A percentile compares a stretch with the other conserved stretches of the same genome.
phyloP scores from a whole-genome alignment of 208 protist genomes.

The Naegleria lovaniensis region DNA sequence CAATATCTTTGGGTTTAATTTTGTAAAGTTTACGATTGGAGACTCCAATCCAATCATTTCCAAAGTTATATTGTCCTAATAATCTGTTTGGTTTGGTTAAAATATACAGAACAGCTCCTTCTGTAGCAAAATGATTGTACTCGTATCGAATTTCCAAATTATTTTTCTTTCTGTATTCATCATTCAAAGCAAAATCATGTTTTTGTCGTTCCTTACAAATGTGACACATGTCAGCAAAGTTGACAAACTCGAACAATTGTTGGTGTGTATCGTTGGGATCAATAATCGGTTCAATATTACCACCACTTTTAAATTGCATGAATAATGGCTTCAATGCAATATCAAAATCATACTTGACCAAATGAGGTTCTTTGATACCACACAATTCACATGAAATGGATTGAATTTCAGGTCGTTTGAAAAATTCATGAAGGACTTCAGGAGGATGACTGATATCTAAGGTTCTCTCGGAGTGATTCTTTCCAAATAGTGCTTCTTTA shows the following conservation, averaged over 20 bases:
- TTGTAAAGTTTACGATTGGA: neutral
- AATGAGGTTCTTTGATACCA: slow-evolving; percentile 11
- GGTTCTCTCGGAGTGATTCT: neutral
- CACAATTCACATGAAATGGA: neutral
- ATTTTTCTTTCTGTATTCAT: neutral
- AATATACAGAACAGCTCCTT: neutral
- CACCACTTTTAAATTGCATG: neutral
- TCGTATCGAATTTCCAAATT: neutral
- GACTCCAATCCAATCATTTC: neutral
- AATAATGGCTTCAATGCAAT: neutral
- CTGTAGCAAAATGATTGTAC: neutral
- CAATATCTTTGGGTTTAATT: slow-evolving; percentile 19
- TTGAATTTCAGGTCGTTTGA: neutral
- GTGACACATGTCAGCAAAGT: neutral
- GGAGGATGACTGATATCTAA: neutral
- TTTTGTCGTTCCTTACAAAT: neutral
- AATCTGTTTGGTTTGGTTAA: neutral
- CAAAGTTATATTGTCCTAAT: neutral
- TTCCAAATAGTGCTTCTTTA: neutral
- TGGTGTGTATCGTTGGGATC: neutral
- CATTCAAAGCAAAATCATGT: neutral
- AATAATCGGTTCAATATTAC: neutral
- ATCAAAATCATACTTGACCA: slow-evolving; percentile 17
- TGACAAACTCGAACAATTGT: neutral
- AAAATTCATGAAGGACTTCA: neutral